Conservation (phyloP, 352 stramenopile genomes). For the Sclerospora graminicola region DNA sequence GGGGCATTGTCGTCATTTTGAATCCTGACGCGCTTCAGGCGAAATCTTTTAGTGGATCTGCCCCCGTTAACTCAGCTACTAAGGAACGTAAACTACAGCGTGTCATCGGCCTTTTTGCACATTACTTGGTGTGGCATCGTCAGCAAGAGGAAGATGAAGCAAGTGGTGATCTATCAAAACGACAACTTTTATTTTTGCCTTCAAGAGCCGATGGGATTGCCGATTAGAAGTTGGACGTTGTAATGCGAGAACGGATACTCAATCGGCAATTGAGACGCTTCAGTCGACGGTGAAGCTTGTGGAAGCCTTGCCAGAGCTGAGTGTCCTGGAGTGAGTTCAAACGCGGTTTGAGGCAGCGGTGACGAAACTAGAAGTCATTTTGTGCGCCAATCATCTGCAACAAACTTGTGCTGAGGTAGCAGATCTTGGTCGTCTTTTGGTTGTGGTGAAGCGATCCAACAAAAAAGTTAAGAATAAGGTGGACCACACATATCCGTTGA, state of each 20-base stretch:
- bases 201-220: slow-evolving; percentile 40
- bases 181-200: slow-evolving; percentile 32
- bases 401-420: slow-evolving; percentile 14
- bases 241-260: slow-evolving; percentile 42
- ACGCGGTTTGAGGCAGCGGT: slow-evolving; percentile 40
- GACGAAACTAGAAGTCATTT: slow-evolving; percentile 37
- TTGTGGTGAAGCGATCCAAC: too few species aligned
- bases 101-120: slow-evolving; percentile 64
- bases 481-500: too few species aligned
- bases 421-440: slow-evolving; percentile 20
- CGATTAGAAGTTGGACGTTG: slow-evolving; percentile 62
- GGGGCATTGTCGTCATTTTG: slow-evolving; percentile 51
- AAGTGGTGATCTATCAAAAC: not conserved
- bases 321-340: slow-evolving; percentile 53
- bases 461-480: too few species aligned
- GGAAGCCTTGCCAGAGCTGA: slow-evolving; percentile 58
- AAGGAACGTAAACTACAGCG: slow-evolving; percentile 29
- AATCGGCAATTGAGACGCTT: slow-evolving; percentile 49
- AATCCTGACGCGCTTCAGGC: slow-evolving; percentile 21
- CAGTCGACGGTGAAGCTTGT: slow-evolving; percentile 67
- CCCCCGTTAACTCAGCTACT: not conserved
- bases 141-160: slow-evolving; percentile 16
- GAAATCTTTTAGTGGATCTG: not conserved
- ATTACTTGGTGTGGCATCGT: slow-evolving; percentile 38
- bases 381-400: slow-evolving; percentile 17